Conservation (phyloP, 495 filamentous ascomycete species). For the Podospora pseudoanserina region DNA sequence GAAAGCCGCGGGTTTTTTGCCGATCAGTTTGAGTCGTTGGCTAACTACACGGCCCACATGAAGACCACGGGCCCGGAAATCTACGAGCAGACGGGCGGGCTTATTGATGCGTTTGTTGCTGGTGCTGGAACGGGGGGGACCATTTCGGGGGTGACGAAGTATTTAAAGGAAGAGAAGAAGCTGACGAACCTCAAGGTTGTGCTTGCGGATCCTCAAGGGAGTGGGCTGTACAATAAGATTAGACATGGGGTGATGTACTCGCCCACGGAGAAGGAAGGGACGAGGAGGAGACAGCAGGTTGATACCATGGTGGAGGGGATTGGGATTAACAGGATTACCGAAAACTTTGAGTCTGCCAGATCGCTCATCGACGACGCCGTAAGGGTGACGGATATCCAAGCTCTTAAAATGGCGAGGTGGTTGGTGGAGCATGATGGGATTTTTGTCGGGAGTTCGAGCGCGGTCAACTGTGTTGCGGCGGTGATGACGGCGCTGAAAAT, state of each 20-base stretch:
- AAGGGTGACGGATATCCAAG: slow-evolving; percentile 86
- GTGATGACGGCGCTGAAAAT: slow-evolving; percentile 72
- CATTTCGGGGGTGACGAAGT: slow-evolving; percentile 78
- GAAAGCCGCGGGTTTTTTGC: slow-evolving; percentile 76
- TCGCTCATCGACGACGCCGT: slow-evolving; percentile 86
- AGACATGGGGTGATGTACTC: slow-evolving; percentile 96
- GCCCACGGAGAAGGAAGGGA: slow-evolving; percentile 80
- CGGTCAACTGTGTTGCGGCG: slow-evolving; percentile 93
- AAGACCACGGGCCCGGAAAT: slow-evolving; percentile 87
- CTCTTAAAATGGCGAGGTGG: slow-evolving; percentile 88
- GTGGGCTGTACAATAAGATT: slow-evolving; percentile 86
- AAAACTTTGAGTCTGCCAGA: slow-evolving; percentile 84
- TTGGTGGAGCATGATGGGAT: slow-evolving; percentile 94
- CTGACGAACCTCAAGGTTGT: slow-evolving; percentile 61
- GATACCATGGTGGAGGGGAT: slow-evolving; percentile 97
- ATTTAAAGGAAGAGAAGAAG: slow-evolving; percentile 61
- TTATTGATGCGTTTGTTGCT: slow-evolving; percentile 83
- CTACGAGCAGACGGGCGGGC: slow-evolving; percentile 67
- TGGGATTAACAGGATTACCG: slow-evolving; percentile 86
- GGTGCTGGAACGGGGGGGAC: slow-evolving; percentile 97
- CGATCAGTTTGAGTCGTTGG: slow-evolving; percentile 88
- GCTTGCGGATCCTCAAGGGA: slow-evolving; percentile 90
- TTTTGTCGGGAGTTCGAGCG: slow-evolving; percentile 89
- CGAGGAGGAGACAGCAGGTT: slow-evolving; percentile 80
- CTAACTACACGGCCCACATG: slow-evolving; percentile 84